Evolutionary conservation across 108 stramenopile species (phyloP), one percentile per base, ranked within the genome.

Genomic region (Nitzschia putrida): DNA sequence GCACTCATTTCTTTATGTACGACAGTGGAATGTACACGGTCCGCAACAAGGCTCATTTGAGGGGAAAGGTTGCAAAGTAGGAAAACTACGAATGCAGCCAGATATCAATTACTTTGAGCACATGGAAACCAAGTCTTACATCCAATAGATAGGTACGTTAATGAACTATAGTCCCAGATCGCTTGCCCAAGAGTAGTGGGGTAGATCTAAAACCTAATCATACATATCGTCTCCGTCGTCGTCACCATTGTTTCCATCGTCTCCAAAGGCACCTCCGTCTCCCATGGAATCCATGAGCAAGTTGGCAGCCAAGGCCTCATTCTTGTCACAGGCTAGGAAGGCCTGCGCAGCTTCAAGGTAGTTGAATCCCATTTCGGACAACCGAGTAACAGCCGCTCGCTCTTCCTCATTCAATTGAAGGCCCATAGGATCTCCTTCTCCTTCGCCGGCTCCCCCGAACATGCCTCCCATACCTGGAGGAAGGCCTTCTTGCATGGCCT

Each of bases 311-410:
- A 97, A 80, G 13, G 89, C 95, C 73, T 98, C 96, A 79, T 99
- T 97, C 89, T 98, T 99, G 80, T 99, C 98, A 69, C 98, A 99
- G 8, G 97, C 97, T 68, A 99, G 78, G 82, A 96, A 99, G 9
- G 98, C 98, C 84, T 98, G 96, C 8, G 92, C 93, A 0, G 93
- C 97, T 63, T 95, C 93, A 20, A 90, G 59, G 65, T 90, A 76
- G 67, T 97, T 91, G 75, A 99, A 99, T 37, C 98, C 98, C 85
- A 99, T 92, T 74, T 94, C 96, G 8, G 85, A 73, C 49, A 99
- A 87, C 26, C 97, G 89, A 70, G 94, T 80, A 5, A 99, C 97
- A 21, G 96, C 96, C 14, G 92, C 97, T 88, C 89, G 89, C 74
- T 98, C 97, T 78, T 98, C 97, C 64, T 92, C 89, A 0, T 87